These are phyloP conservation scores for Thermochaetoides thermophila DNA, from an alignment of 495 filamentous ascomycete species.

Conservation along the genomic window DNA sequence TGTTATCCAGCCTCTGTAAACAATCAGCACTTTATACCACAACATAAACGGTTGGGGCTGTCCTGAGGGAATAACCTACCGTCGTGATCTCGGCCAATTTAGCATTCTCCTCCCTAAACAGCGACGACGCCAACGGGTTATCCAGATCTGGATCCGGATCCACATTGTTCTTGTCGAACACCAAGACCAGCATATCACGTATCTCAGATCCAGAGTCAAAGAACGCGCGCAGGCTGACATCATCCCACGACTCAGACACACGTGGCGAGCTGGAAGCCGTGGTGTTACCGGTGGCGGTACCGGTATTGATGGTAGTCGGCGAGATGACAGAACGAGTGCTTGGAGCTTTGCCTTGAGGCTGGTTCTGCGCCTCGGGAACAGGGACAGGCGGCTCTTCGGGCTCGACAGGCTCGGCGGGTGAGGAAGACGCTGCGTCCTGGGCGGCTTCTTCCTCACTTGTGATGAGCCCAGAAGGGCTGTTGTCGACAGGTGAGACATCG, in stretches of 20 bases:
- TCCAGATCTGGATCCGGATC: slow-evolving; percentile 53
- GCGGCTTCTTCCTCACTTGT: slow-evolving; percentile 48
- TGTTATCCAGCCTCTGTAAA: slow-evolving; percentile 56
- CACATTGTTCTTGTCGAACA: slow-evolving; percentile 77
- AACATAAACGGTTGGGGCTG: too few species aligned
- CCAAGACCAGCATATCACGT: slow-evolving; percentile 75
- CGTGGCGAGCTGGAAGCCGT: slow-evolving; percentile 28
- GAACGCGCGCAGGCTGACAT: slow-evolving; percentile 69
- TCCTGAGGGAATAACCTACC: slow-evolving; percentile 29
- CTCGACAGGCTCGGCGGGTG: slow-evolving; percentile 52
- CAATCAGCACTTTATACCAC: slow-evolving; percentile 3
- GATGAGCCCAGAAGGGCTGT: too few species aligned
- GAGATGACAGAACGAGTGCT: too few species aligned
- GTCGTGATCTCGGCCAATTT: slow-evolving; percentile 68
- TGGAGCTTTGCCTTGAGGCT: slow-evolving; percentile 17
- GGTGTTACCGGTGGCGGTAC: slow-evolving; percentile 19
- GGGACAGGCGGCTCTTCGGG: too few species aligned
- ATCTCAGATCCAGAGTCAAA: slow-evolving; percentile 88
- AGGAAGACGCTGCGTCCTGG: slow-evolving; percentile 46
- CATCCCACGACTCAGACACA: slow-evolving; percentile 54
- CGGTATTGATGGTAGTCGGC: slow-evolving; percentile 19
- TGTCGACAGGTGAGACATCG: slow-evolving; percentile 45
- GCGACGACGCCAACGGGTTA: slow-evolving; percentile 64
- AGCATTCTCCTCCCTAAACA: slow-evolving; percentile 77
- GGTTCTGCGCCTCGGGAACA: slow-evolving; percentile 12